phyloP scores from a whole-genome alignment of 345 rosid species.

The Tarenaya hassleriana region DNA sequence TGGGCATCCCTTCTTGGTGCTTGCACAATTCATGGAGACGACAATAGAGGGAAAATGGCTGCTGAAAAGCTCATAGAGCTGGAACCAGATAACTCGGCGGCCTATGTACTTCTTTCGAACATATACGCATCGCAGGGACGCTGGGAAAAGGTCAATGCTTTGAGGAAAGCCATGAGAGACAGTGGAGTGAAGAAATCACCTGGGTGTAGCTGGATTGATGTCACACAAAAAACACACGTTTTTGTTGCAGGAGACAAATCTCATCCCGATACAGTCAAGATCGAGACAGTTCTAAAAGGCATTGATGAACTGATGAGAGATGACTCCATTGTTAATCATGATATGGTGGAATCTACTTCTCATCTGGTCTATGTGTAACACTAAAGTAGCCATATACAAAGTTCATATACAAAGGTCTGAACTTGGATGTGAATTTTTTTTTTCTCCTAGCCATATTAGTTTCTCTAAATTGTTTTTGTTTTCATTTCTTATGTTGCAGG shows the following conservation, averaged over 20 bases:
- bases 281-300: slow-evolving; percentile 27
- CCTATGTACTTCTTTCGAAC: slow-evolving; percentile 78
- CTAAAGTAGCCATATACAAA: neutral
- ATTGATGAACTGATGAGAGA: slow-evolving; percentile 25
- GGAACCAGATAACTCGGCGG: slow-evolving; percentile 74
- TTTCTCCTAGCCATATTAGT: no score
- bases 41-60: slow-evolving; percentile 52
- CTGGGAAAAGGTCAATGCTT: slow-evolving; percentile 62
- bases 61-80: slow-evolving; percentile 70
- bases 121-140: slow-evolving; percentile 79
- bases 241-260: no score
- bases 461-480: no score
- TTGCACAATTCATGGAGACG: slow-evolving; percentile 83
- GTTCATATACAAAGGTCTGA: no score
- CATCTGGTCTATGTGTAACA: slow-evolving; percentile 14
- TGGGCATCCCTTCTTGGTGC: slow-evolving; percentile 93
- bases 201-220: slow-evolving; percentile 81
- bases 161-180: slow-evolving; percentile 76
- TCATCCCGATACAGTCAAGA: slow-evolving; percentile 46
- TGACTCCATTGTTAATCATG: slow-evolving; percentile 20
- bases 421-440: no score
- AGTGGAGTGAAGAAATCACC: slow-evolving; percentile 72
- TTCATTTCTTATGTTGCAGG: no score
- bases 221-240: slow-evolving; percentile 46
- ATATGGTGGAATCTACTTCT: slow-evolving; percentile 10